A percentile compares a stretch with the other conserved stretches of the same genome.
Evolutionary conservation across 1,139 yeast genomes (phyloP).

Genomic region (Kodamaea ohmeri): DNA sequence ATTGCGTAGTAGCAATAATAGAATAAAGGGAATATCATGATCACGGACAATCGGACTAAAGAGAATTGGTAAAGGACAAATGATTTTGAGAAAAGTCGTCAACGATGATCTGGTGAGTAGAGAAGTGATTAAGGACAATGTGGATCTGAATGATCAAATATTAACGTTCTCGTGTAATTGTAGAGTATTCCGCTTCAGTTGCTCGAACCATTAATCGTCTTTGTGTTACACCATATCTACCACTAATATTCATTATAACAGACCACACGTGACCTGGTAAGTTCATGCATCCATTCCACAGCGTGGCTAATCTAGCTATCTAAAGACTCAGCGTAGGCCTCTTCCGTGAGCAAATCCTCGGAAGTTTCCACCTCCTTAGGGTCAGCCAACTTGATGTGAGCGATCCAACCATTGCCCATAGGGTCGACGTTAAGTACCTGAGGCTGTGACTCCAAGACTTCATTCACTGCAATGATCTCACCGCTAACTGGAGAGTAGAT

Average conservation of each 20-base stretch:
- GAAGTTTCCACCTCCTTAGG: conserved; percentile 24
- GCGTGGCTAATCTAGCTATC: conserved; percentile 35
- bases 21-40: not conserved
- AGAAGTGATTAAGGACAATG: no score
- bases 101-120: not conserved
- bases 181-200: no score
- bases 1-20: not conserved
- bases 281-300: not conserved
- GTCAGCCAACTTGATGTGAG: conserved; percentile 60
- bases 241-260: no score
- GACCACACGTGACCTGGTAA: not conserved
- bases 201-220: no score
- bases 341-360: conserved; percentile 43
- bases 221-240: no score
- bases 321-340: conserved; percentile 64
- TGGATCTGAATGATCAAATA: no score
- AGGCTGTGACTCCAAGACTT: conserved; percentile 64
- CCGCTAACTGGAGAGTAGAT: conserved; percentile 88
- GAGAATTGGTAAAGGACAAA: not conserved
- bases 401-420: conserved; percentile 91
- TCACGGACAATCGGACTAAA: not conserved
- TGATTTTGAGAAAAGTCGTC: not conserved
- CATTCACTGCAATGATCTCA: conserved; percentile 70
- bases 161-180: no score
- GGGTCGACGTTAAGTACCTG: conserved; percentile 84